Evolutionary conservation across 164 flowering plant genomes (phyloP).

Genomic region (Dillenia suffruticosa): DNA sequence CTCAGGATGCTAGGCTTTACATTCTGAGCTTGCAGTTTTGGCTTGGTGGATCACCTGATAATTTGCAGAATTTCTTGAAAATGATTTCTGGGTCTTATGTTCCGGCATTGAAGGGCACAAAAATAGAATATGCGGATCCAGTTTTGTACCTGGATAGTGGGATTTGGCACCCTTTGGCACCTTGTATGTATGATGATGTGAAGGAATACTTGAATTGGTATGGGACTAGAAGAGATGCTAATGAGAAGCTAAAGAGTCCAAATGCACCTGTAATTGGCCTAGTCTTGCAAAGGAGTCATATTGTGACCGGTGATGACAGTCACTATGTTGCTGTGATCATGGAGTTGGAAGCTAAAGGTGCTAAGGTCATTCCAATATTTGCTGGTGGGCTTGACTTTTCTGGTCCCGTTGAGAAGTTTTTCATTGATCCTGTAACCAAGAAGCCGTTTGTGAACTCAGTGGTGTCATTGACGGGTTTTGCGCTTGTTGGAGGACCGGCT

Average conservation of each 20-base stretch:
- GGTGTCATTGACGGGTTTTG: constrained; percentile 89
- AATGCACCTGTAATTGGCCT: constrained; percentile 80
- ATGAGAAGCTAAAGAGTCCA: constrained; percentile 63
- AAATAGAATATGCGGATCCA: constrained; percentile 84
- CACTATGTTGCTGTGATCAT: constrained; percentile 98
- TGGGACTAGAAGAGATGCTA: constrained; percentile 80
- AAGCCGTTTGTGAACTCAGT: constrained; percentile 76
- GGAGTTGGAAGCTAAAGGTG: constrained; percentile 96
- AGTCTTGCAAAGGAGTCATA: constrained; percentile 86
- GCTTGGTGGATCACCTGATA: constrained; percentile 99
- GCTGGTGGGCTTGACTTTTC: constrained; percentile 98
- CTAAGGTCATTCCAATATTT: constrained; percentile 89
- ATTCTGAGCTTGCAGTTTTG: constrained; percentile 95
- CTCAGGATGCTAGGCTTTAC: constrained; percentile 94
- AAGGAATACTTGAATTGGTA: constrained; percentile 99
- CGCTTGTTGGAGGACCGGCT: constrained; percentile 97
- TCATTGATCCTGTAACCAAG: constrained; percentile 75
- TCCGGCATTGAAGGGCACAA: constrained; percentile 74
- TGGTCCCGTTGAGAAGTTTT: constrained; percentile 81
- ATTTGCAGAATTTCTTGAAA: constrained; percentile 81
- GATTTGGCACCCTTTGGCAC: constrained; percentile 98
- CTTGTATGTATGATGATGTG: constrained; percentile 95
- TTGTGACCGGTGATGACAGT: constrained; percentile 96
- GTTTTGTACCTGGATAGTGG: constrained; percentile 89
- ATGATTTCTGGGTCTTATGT: constrained; percentile 96